A percentile compares a stretch with the other conserved stretches of the same genome.
Evolutionary conservation across 139 green algal genomes (phyloP).

Genomic region (Tetradesmus obliquus): DNA sequence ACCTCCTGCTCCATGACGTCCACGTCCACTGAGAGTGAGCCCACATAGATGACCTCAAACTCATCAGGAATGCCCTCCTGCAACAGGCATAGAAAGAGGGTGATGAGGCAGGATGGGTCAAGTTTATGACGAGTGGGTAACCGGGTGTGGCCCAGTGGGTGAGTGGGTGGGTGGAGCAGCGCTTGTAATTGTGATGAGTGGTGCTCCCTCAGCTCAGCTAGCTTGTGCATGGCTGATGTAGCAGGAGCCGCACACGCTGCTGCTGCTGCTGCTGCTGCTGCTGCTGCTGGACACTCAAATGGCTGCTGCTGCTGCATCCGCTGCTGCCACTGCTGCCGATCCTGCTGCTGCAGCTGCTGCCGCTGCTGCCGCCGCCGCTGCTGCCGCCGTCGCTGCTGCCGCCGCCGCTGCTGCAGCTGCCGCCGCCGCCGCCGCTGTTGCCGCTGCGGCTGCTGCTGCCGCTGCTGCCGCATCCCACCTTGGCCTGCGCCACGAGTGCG

Average conservation of each 20-base stretch:
- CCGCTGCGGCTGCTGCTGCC: background rate
- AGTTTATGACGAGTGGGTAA: no score
- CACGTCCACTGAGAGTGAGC: slow-evolving; percentile 86
- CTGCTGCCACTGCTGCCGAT: background rate
- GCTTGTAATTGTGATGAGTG: no score
- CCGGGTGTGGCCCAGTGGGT: no score
- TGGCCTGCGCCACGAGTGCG: slow-evolving; percentile 93
- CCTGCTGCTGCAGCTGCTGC: background rate
- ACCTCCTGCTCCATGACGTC: slow-evolving; percentile 87
- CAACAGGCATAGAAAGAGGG: background rate
- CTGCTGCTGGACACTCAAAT: background rate
- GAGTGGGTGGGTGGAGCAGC: no score
- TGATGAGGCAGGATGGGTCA: no score
- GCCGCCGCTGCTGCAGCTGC: background rate
- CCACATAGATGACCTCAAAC: slow-evolving; percentile 86
- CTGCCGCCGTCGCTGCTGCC: background rate
- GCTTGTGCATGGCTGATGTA: no score
- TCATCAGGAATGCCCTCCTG: slow-evolving; percentile 82
- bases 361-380: background rate
- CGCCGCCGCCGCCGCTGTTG: no score
- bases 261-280: background rate
- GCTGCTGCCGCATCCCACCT: slow-evolving; percentile 51
- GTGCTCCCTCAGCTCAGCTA: no score
- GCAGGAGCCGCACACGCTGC: no score
- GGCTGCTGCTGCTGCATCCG: background rate